Evolutionary conservation across 495 filamentous ascomycete genomes (phyloP).

Genomic region (Paragyromitra xinjiangensis): DNA sequence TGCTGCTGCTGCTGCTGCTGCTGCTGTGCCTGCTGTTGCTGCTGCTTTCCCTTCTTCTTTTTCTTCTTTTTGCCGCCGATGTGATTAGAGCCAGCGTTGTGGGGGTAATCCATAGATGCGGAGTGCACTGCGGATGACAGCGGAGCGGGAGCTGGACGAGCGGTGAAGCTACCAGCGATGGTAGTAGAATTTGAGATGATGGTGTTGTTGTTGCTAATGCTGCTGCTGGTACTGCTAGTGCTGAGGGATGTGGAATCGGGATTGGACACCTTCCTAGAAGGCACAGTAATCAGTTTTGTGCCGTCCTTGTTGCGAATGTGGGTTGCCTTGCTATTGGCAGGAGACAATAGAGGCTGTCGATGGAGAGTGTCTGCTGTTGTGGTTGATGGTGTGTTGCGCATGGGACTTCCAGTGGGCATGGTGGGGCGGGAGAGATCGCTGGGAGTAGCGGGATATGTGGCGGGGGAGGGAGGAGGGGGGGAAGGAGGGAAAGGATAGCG

Average conservation of each 20-base stretch:
- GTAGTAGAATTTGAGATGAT: conserved; percentile 35
- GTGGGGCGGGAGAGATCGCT: conserved; percentile 48
- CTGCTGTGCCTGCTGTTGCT: conserved; percentile 12
- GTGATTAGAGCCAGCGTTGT: conserved; percentile 54
- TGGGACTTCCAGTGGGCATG: conserved; percentile 57
- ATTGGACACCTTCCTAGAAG: conserved; percentile 64
- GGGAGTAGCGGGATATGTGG: conserved; percentile 45
- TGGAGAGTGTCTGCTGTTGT: conserved; percentile 38
- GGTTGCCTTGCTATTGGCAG: conserved; percentile 59
- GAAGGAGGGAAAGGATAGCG: conserved; percentile 5
- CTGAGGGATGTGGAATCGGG: conserved; percentile 61
- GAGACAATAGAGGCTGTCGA: conserved; percentile 56
- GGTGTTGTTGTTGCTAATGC: conserved; percentile 36
- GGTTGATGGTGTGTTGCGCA: conserved; percentile 54
- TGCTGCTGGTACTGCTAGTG: conserved; percentile 43
- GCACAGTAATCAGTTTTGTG: conserved; percentile 73
- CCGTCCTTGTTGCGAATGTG: conserved; percentile 69
- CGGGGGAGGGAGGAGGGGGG: conserved; percentile 28
- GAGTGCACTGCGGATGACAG: conserved; percentile 42
- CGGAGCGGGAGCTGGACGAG: conserved; percentile 53
- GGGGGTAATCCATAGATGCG: conserved; percentile 57
- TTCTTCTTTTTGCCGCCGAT: conserved; percentile 57
- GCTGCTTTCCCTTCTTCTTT: conserved; percentile 58
- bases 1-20: conserved; percentile 22
- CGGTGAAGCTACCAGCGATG: conserved; percentile 16